Evolutionary conservation across 1,284 basidiomycete genomes (phyloP).

Genomic region (Macrocystidia cucumis): DNA sequence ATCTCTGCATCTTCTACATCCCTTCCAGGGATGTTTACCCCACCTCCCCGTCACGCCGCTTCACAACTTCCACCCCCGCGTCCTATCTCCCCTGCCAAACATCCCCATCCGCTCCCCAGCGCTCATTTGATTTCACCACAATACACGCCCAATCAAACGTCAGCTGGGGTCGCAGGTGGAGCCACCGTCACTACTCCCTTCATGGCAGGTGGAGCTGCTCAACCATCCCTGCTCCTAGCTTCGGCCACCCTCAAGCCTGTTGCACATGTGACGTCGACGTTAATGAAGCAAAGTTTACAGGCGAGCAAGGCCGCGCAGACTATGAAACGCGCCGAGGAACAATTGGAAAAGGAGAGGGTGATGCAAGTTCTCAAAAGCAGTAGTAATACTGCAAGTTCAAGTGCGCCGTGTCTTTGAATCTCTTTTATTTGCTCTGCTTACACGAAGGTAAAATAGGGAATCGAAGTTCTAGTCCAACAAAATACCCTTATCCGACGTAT

Average conservation of each 20-base stretch:
- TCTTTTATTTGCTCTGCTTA: no score
- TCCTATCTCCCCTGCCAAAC: background rate
- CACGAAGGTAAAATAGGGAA: conserved; percentile 11
- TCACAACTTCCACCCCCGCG: conserved; percentile 17
- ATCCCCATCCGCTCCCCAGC: conserved; percentile 6
- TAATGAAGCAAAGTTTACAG: conserved; percentile 65
- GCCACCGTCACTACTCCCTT: no score
- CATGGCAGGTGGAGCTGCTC: no score
- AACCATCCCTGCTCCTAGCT: conserved; percentile 16
- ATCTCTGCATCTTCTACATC: conserved; percentile 11
- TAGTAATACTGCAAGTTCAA: conserved; percentile 24
- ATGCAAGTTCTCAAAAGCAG: conserved; percentile 58
- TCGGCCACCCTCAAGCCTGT: conserved; percentile 22
- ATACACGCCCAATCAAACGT: no score
- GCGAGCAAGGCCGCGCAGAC: conserved; percentile 62
- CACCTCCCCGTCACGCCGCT: conserved; percentile 17
- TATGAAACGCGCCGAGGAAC: conserved; percentile 58
- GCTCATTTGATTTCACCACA: conserved; percentile 12
- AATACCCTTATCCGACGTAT: no score
- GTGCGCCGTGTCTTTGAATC: no score
- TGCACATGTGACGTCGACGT: conserved; percentile 39
- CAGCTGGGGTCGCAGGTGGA: no score
- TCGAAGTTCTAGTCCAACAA: conserved; percentile 13
- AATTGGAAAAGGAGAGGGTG: conserved; percentile 62
- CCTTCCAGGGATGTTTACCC: conserved; percentile 8